phyloP scores from a whole-genome alignment of 768 basidiomycete genomes.

The Lenzites betulinus region DNA sequence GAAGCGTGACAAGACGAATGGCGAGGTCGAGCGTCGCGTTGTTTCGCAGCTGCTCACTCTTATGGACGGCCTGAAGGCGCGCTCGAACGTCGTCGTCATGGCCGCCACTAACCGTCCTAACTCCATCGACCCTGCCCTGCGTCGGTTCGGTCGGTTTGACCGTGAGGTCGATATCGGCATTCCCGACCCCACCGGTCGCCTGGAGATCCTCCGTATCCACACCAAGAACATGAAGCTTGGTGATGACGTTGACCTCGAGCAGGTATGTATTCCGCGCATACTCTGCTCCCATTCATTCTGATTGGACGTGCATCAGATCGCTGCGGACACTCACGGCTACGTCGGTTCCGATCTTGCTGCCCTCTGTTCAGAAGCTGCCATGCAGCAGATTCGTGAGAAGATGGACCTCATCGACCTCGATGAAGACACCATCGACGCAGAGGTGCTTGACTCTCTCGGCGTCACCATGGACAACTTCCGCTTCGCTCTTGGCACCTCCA shows the following conservation, averaged over 20 bases:
- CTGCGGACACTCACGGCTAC: conserved; percentile 98
- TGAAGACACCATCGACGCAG: conserved; percentile 98
- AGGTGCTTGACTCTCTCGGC: conserved; percentile 97
- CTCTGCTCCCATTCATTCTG: conserved; percentile 1
- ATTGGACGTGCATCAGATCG: conserved; percentile 62
- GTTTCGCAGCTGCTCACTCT: conserved; percentile 98
- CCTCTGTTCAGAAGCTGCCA: conserved; percentile 97
- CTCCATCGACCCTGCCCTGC: conserved; percentile 97
- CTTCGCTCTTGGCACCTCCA: conserved; percentile 95
- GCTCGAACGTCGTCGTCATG: conserved; percentile 99
- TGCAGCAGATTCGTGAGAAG: conserved; percentile 99
- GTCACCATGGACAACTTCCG: conserved; percentile 99
- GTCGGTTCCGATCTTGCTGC: conserved; percentile 98
- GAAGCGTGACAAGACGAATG: conserved; percentile 99
- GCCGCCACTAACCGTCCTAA: conserved; percentile 99
- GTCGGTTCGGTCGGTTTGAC: conserved; percentile 99
- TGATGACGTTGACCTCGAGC: conserved; percentile 97
- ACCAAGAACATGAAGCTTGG: conserved; percentile 99
- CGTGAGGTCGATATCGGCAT: conserved; percentile 99
- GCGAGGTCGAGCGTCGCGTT: conserved; percentile 99
- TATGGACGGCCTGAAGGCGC: conserved; percentile 98
- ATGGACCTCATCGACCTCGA: conserved; percentile 97
- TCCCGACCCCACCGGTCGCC: conserved; percentile 97
- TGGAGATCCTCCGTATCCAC: conserved; percentile 98
- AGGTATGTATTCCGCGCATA: conserved; percentile 46